Percentiles rank a stretch among this genome's conserved stretches.
phyloP scores from a whole-genome alignment of 2,329 filamentous ascomycete genomes.

The Coniochaeta sp. region DNA sequence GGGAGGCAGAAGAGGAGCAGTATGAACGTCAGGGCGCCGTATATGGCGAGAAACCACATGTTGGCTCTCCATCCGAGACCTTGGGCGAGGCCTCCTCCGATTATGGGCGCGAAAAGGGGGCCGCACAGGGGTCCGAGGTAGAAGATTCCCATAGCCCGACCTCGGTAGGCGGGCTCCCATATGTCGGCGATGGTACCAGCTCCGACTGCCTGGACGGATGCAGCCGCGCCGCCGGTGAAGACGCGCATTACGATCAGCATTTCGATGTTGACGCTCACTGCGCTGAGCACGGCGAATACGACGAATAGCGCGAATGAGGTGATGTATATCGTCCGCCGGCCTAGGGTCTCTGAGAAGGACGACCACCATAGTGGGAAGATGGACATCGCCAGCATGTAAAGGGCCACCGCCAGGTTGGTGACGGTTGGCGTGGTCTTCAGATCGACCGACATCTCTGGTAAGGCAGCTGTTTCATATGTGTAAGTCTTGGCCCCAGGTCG shows the following conservation, averaged over 20 bases:
- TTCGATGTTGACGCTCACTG: slow-evolving; percentile 59
- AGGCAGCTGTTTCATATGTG: slow-evolving; percentile 48
- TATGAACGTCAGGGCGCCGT: slow-evolving; percentile 51
- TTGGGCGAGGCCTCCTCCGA: slow-evolving; percentile 67
- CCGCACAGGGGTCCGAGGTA: slow-evolving; percentile 73
- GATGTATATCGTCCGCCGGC: slow-evolving; percentile 73
- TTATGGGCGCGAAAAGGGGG: slow-evolving; percentile 67
- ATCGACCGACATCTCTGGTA: slow-evolving; percentile 55
- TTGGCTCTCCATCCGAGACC: slow-evolving; percentile 68
- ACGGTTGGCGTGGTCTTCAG: slow-evolving; percentile 57
- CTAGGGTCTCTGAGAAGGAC: slow-evolving; percentile 66
- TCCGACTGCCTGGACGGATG: slow-evolving; percentile 75
- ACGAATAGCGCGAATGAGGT: slow-evolving; percentile 66
- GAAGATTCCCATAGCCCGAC: slow-evolving; percentile 75
- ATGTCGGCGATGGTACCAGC: slow-evolving; percentile 78
- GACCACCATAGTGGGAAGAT: slow-evolving; percentile 88
- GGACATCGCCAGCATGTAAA: slow-evolving; percentile 78
- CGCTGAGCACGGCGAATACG: slow-evolving; percentile 63
- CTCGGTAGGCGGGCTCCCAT: slow-evolving; percentile 67
- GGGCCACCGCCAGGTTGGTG: slow-evolving; percentile 67
- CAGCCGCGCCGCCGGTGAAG: slow-evolving; percentile 67
- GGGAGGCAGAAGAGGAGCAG: slow-evolving; percentile 56
- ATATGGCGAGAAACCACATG: slow-evolving; percentile 70
- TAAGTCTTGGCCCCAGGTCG: not conserved
- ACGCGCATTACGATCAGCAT: slow-evolving; percentile 76